These are phyloP conservation scores for Aspergillus udagawae DNA, from an alignment of 2,329 filamentous ascomycete genomes.

Conservation along the genomic window DNA sequence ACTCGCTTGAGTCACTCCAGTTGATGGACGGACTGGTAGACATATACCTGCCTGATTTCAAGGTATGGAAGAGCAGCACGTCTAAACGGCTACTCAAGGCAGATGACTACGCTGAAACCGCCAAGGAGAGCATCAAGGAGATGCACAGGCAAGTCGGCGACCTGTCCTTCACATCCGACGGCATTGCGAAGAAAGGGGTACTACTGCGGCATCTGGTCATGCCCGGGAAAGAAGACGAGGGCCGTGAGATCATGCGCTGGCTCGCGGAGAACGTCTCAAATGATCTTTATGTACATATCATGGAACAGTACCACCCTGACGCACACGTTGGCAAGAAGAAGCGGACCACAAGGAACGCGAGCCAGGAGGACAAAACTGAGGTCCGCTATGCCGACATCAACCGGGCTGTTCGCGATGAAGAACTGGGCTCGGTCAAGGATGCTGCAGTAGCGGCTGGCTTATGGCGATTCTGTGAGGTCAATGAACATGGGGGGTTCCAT, in stretches of 20 bases:
- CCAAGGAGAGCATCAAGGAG: constrained; percentile 70
- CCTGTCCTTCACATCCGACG: constrained; percentile 74
- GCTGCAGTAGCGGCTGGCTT: constrained; percentile 69
- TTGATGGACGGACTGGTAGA: constrained; percentile 76
- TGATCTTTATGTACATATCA: constrained; percentile 78
- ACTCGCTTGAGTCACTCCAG: constrained; percentile 66
- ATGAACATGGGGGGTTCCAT: constrained; percentile 55
- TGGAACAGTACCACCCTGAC: constrained; percentile 82
- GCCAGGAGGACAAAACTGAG: constrained; percentile 34
- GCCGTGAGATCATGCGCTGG: constrained; percentile 69
- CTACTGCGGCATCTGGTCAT: constrained; percentile 78
- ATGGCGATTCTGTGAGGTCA: constrained; percentile 72
- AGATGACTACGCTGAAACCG: constrained; percentile 67
- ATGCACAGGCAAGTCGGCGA: constrained; percentile 83
- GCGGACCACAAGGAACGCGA: constrained; percentile 13
- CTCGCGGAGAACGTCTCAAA: constrained; percentile 67
- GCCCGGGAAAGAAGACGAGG: constrained; percentile 74
- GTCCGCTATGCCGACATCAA: constrained; percentile 75
- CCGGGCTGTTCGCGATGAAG: constrained; percentile 60
- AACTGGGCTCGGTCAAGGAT: constrained; percentile 62
- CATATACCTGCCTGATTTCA: constrained; percentile 86
- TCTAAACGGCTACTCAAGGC: constrained; percentile 72
- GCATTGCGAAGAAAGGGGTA: constrained; percentile 73
- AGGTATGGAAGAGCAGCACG: constrained; percentile 67
- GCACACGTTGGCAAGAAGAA: constrained; percentile 74